Percentiles rank a stretch among this genome's conserved stretches.
Evolutionary conservation across 2,329 filamentous ascomycete genomes (phyloP).

Genomic region (Arthrobotrys musiformis): DNA sequence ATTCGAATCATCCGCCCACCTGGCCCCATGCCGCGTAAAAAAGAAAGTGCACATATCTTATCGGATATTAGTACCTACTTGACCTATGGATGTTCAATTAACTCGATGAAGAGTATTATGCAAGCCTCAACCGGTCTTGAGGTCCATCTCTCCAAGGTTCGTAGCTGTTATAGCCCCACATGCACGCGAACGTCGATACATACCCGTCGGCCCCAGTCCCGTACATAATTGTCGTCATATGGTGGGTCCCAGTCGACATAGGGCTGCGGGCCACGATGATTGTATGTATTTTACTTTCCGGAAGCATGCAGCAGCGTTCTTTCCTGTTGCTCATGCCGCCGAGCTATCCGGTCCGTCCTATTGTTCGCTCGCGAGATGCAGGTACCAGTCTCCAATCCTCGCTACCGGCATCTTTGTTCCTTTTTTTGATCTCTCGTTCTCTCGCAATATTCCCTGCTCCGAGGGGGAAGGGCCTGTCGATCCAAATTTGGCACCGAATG

Average conservation of each 20-base stretch:
- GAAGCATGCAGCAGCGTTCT: conserved; percentile 2
- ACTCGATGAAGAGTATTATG: neutral
- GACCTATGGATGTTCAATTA: too few relatives aligned
- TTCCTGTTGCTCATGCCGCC: neutral
- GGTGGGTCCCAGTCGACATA: conserved; percentile 11
- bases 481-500: conserved; percentile 50
- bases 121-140: neutral
- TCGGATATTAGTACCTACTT: too few relatives aligned
- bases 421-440: conserved; percentile 9
- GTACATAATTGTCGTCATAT: conserved; percentile 44
- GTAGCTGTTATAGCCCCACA: neutral
- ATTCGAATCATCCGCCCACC: neutral
- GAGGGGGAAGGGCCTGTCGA: conserved; percentile 6
- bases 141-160: too few relatives aligned
- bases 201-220: conserved; percentile 12
- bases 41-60: neutral
- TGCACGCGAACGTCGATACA: neutral
- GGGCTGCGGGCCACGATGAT: neutral
- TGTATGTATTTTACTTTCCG: neutral
- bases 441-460: conserved; percentile 25
- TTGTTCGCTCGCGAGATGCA: conserved; percentile 41
- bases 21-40: neutral
- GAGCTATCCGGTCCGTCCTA: neutral
- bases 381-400: conserved; percentile 41
- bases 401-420: conserved; percentile 30